These are phyloP conservation scores for Yamadazyma insecticola DNA, from an alignment of 805 yeast genomes.

Conservation along the genomic window DNA sequence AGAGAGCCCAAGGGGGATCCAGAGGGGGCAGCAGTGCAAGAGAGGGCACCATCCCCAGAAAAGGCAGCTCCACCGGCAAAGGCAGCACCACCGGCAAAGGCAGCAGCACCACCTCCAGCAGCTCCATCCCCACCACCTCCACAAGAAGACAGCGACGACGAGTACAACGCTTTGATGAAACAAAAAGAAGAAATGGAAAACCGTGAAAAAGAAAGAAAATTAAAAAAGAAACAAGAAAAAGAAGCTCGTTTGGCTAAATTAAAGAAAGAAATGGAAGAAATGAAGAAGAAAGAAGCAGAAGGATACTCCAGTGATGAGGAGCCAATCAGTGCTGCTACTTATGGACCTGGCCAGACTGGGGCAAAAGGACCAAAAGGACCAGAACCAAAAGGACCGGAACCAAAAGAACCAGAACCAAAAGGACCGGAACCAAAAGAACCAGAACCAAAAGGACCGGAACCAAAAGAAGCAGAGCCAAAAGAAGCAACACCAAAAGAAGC, in stretches of 20 bases:
- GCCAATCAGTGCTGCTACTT: constrained; percentile 11
- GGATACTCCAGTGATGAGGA: constrained; percentile 11
- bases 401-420: constrained; percentile 2
- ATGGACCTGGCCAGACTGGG: constrained; percentile 11
- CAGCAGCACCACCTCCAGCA: constrained; percentile 9
- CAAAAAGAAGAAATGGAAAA: constrained; percentile 42
- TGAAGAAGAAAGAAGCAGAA: constrained; percentile 33
- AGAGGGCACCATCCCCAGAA: constrained; percentile 7
- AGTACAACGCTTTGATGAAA: constrained; percentile 45
- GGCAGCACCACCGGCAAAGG: constrained; percentile 7
- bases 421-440: neutral
- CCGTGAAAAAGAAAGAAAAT: constrained; percentile 37
- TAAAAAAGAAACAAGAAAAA: constrained; percentile 52
- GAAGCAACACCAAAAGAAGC: constrained; percentile 5
- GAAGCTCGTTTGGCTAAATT: constrained; percentile 57
- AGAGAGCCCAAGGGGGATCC: constrained; percentile 9
- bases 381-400: constrained; percentile 1
- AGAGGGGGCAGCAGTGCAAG: constrained; percentile 4
- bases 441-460: constrained; percentile 1
- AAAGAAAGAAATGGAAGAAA: constrained; percentile 55
- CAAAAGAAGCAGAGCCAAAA: constrained; percentile 2
- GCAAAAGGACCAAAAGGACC: constrained; percentile 3
- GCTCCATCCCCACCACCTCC: constrained; percentile 8
- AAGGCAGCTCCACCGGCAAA: constrained; percentile 9
- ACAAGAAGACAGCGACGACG: constrained; percentile 33